Evolutionary conservation across 768 basidiomycete species (phyloP).

Genomic region (Amanita rimosa): DNA sequence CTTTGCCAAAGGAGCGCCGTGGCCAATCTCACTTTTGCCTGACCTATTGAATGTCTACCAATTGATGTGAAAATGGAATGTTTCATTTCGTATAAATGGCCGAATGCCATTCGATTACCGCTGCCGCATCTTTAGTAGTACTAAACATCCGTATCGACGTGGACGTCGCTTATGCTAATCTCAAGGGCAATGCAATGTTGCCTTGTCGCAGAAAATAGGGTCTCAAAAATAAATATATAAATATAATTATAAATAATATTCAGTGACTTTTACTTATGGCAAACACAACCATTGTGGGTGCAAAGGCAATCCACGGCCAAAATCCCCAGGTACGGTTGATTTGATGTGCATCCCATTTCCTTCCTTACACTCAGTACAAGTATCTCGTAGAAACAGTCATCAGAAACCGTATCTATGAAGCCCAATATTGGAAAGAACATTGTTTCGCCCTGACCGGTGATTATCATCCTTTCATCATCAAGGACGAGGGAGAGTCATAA

Average conservation of each 20-base stretch:
- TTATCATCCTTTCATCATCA: slow-evolving; percentile 7
- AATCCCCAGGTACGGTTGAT: slow-evolving; percentile 76
- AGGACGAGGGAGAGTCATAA: background rate
- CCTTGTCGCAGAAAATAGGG: too few species aligned
- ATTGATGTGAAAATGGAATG: too few species aligned
- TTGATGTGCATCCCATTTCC: background rate
- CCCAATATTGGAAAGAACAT: slow-evolving; percentile 94
- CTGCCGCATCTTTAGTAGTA: too few species aligned
- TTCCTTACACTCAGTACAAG: slow-evolving; percentile 29
- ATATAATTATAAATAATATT: slow-evolving; percentile 8
- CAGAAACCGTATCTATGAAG: slow-evolving; percentile 92
- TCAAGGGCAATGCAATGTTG: too few species aligned
- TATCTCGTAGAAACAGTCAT: slow-evolving; percentile 94
- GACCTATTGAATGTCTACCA: too few species aligned
- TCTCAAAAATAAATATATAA: slow-evolving; percentile 8
- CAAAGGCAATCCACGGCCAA: slow-evolving; percentile 86
- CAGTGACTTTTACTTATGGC: too few species aligned
- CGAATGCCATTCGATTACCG: too few species aligned
- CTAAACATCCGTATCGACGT: too few species aligned
- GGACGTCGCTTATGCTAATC: too few species aligned
- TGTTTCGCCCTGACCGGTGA: slow-evolving; percentile 93
- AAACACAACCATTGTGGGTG: slow-evolving; percentile 84
- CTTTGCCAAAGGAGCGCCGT: too few species aligned
- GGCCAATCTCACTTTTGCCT: too few species aligned
- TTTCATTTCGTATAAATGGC: too few species aligned